Base-by-base conservation (phyloP, 2,329 filamentous ascomycete species). In the Paraphoma chrysanthemicola region DNA sequence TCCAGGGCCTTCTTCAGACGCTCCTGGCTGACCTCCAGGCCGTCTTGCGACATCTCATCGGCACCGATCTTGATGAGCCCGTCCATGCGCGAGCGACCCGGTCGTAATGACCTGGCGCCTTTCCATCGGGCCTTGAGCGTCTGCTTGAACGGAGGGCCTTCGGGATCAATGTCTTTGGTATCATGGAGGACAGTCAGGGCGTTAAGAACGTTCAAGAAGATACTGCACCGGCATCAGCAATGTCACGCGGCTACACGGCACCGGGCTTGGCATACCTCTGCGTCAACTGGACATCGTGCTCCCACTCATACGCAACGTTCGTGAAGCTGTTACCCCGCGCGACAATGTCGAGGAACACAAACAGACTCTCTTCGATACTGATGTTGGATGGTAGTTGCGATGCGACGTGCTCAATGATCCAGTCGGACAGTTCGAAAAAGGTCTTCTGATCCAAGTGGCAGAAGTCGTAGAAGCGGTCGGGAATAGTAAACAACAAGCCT, bases 371-470 rank as follows among this genome's bases (percentile, higher is more conserved):
- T 57, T 77, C 73, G 10, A 77, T 65, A 54, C 70, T 75, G 56
- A 75, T 69, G 48, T 72, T 68, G 17, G 64, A 55, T 1, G 67
- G 57, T n/a, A 70, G 57, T 31, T 67, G 66, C 18, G 68, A 72
- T 44, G 70, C 57, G 55, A 70, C 66, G 56, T 77, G 68, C 51
- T 68, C 71, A 31, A 73, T 60, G 31, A 75, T 70, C 74, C 73
- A 77, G 60, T 77, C 74, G n/a, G 73, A 70, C 17, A 77, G 65
- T 52, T 73, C 69, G 45, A 74, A 70, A 46, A 76, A 77, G 54
- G 72, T 75, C 56, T 73, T 69, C 49, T 76, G 73, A 48, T 77
- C 73, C 66, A 77, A 70, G 57, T 75, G 73, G 53, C 67, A 70
- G 62, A 75, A 77, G 49, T 72, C 72, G 45, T 72, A 66, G 68